Evolutionary conservation across 148 eudicot genomes (phyloP).

Genomic region (Arbutus unedo): DNA sequence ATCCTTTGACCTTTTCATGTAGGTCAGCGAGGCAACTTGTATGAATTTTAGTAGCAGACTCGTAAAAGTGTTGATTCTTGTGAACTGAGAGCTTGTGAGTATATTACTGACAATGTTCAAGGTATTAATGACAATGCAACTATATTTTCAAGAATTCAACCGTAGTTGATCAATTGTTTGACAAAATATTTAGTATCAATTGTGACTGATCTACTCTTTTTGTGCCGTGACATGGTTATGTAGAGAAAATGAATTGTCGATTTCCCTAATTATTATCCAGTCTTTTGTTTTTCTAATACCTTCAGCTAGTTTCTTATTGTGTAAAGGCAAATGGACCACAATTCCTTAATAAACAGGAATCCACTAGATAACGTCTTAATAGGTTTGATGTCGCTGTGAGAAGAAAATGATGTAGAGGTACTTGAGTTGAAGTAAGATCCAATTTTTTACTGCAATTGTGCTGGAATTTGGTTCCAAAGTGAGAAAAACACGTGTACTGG

Average conservation of each 20-base stretch:
- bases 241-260: not conserved
- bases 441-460: not conserved
- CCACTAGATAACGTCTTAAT: not conserved
- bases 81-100: not conserved
- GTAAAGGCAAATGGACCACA: not conserved
- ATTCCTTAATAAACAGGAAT: not conserved
- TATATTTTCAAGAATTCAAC: not conserved
- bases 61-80: not conserved
- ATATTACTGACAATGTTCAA: not conserved
- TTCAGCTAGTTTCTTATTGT: not conserved
- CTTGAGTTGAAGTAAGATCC: not conserved
- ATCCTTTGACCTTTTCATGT: not conserved
- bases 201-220: not conserved
- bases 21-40: not conserved
- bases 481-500: not conserved
- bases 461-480: not conserved
- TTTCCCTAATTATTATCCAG: not conserved
- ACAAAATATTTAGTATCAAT: not conserved
- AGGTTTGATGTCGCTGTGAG: not conserved
- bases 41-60: not conserved
- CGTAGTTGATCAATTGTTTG: not conserved
- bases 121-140: not conserved
- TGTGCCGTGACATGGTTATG: not conserved
- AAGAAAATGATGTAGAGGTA: not conserved
- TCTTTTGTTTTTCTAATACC: not conserved